Conservation (phyloP, 2,329 filamentous ascomycete genomes). For the Sclerotinia nivalis region DNA sequence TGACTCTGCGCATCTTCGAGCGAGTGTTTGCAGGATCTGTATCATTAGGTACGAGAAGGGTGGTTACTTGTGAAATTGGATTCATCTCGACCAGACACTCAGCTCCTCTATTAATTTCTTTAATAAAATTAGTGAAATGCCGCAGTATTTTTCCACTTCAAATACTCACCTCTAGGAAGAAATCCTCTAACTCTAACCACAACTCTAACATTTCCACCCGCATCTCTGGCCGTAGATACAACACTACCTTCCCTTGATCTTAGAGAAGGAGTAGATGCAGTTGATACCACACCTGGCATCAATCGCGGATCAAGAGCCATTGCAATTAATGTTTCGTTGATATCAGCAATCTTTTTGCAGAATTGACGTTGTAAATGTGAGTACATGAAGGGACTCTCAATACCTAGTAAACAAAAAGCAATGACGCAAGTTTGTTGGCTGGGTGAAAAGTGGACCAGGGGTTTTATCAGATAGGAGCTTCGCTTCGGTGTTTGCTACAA, state of each 20-base stretch:
- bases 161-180: conserved; percentile 67
- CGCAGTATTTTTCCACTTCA: neutral
- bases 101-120: conserved; percentile 79
- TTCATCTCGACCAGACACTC: conserved; percentile 92
- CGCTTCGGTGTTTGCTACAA: conserved; percentile 7
- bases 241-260: conserved; percentile 70
- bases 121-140: conserved; percentile 28
- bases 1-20: conserved; percentile 67
- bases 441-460: conserved; percentile 14
- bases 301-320: conserved; percentile 48
- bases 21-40: conserved; percentile 55
- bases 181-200: conserved; percentile 81
- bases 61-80: conserved; percentile 81
- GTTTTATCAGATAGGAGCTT: neutral
- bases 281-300: conserved; percentile 56
- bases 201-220: conserved; percentile 77
- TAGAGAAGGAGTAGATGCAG: conserved; percentile 76
- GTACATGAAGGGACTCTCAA: conserved; percentile 34
- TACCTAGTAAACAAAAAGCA: conserved; percentile 5
- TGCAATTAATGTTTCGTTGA: conserved; percentile 42
- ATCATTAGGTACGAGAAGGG: conserved; percentile 67
- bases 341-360: conserved; percentile 32
- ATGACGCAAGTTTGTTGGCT: conserved; percentile 21
- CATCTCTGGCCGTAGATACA: conserved; percentile 53
- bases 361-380: conserved; percentile 35